Percentiles rank a stretch among this genome's conserved stretches.
Evolutionary conservation across 2,329 filamentous ascomycete species (phyloP).

Genomic region (Clonostachys sp.): DNA sequence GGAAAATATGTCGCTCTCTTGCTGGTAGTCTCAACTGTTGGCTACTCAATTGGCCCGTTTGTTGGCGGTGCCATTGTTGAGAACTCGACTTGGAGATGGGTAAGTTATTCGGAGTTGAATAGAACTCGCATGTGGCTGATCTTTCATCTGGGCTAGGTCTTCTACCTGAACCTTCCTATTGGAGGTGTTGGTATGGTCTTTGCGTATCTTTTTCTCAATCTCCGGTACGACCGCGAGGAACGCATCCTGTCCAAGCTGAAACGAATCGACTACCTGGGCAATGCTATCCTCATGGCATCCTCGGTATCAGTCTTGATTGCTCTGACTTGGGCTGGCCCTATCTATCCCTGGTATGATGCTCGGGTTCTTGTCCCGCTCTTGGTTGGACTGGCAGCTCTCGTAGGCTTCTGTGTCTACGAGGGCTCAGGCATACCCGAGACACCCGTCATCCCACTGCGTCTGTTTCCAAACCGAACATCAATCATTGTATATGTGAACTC

Average conservation of each 20-base stretch:
- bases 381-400: conserved; percentile 24
- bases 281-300: conserved; percentile 26
- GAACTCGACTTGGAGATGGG: conserved; percentile 2
- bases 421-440: conserved; percentile 10
- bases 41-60: conserved; percentile 15
- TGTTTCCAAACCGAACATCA: conserved; percentile 13
- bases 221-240: conserved; percentile 6
- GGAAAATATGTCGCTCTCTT: conserved; percentile 31
- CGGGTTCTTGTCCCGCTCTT: conserved; percentile 21
- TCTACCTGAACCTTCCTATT: conserved; percentile 30
- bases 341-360: conserved; percentile 1
- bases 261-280: conserved; percentile 33
- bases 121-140: background rate
- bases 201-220: conserved; percentile 10
- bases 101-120: background rate
- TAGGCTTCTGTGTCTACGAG: conserved; percentile 20
- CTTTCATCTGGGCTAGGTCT: conserved; percentile 9
- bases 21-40: conserved; percentile 12
- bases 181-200: conserved; percentile 10
- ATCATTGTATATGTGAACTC: conserved; percentile 14
- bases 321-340: conserved; percentile 6
- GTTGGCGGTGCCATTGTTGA: conserved; percentile 13
- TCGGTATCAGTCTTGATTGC: conserved; percentile 12
- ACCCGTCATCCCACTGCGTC: conserved; percentile 13
- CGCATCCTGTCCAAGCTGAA: conserved; percentile 5